Evolutionary conservation across 1,284 basidiomycete species (phyloP).

Genomic region (Sanghuangporus weigelae): DNA sequence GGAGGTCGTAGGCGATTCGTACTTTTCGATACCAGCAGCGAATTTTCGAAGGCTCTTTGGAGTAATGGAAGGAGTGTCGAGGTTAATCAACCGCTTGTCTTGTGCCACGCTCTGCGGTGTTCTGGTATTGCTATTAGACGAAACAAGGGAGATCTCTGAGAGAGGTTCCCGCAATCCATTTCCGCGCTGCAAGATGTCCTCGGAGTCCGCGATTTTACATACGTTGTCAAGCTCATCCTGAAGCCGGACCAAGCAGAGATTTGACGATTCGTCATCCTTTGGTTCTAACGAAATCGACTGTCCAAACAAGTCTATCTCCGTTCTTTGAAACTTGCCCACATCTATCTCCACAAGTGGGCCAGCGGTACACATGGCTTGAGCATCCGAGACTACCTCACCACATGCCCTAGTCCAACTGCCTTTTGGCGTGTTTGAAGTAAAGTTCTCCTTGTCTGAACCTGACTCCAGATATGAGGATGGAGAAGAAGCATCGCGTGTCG

Average conservation of each 20-base stretch:
- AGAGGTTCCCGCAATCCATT: neutral
- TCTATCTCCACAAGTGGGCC: neutral
- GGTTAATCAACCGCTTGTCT: neutral
- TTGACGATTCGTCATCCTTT: conserved; percentile 5
- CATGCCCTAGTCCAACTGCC: neutral
- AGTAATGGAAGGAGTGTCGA: conserved; percentile 7
- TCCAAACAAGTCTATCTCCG: neutral
- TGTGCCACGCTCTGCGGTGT: neutral
- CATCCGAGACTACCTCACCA: conserved; percentile 1
- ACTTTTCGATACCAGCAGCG: conserved; percentile 1
- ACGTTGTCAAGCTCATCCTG: conserved; percentile 7
- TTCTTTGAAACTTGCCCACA: neutral
- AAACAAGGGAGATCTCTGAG: neutral
- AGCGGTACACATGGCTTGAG: conserved; percentile 2
- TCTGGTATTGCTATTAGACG: neutral
- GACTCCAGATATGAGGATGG: conserved; percentile 5
- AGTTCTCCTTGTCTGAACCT: conserved; percentile 17
- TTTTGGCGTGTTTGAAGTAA: conserved; percentile 9
- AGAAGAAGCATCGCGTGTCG: neutral
- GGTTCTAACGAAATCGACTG: conserved; percentile 5
- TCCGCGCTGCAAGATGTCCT: neutral
- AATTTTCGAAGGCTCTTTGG: conserved; percentile 10
- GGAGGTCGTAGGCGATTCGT: neutral
- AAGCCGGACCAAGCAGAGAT: conserved; percentile 11
- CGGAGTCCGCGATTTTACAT: neutral